A percentile compares a stretch with the other conserved stretches of the same genome.
Conservation (phyloP, 78 protist genomes). For the Bigelowiella natans region DNA sequence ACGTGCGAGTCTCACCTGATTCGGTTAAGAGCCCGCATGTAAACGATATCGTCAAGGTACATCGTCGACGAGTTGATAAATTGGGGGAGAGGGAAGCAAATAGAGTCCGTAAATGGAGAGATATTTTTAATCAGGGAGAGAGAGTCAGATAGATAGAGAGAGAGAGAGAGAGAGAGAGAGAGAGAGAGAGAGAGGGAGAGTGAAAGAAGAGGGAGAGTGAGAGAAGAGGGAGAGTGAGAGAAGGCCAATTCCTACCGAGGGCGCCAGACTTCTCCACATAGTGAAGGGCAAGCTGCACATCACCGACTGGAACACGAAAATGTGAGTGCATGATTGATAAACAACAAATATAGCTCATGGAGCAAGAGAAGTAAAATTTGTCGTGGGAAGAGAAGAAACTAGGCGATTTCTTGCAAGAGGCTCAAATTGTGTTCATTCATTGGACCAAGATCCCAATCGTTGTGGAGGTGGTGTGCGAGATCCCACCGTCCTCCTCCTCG, state of each 20-base stretch:
- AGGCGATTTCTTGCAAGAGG: too few species aligned
- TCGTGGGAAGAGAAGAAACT: too few species aligned
- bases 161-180: neutral
- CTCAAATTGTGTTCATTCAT: too few species aligned
- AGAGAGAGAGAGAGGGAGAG: neutral
- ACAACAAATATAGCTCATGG: too few species aligned
- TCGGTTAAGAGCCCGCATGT: too few species aligned
- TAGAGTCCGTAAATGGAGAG: neutral
- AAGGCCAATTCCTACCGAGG: too few species aligned
- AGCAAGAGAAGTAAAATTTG: too few species aligned
- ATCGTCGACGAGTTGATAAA: neutral
- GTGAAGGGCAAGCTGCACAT: neutral
- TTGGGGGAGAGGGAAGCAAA: neutral
- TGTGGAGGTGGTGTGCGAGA: too few species aligned
- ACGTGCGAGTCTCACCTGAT: neutral
- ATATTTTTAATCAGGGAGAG: neutral
- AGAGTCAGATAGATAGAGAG: neutral
- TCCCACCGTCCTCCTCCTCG: too few species aligned
- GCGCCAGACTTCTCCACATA: neutral
- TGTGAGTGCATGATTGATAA: neutral
- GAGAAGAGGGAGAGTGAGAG: neutral
- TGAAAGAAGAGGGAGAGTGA: neutral
- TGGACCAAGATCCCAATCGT: too few species aligned
- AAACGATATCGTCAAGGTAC: too few species aligned
- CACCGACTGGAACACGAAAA: neutral